Conservation (phyloP, 2,329 filamentous ascomycete species). For the Allantophomopsis cytisporea region DNA sequence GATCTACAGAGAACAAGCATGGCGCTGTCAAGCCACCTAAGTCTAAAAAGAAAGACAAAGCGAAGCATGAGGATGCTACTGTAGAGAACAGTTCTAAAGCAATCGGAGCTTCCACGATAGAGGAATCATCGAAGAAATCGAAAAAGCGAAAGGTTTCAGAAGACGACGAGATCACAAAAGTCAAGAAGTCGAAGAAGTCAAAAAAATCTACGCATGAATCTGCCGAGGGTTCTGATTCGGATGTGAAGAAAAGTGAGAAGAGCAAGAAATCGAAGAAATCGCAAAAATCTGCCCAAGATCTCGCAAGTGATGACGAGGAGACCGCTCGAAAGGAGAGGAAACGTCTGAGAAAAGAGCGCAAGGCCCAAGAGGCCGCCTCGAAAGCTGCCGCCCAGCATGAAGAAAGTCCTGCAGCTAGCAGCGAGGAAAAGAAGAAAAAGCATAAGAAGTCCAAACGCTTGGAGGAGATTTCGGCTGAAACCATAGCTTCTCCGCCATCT, state of each 20-base stretch:
- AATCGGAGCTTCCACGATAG: not conserved
- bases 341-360: constrained; percentile 3
- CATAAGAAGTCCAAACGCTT: too few species aligned
- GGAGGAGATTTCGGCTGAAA: too few species aligned
- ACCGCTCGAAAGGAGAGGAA: constrained; percentile 4
- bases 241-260: too few species aligned
- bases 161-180: not conserved
- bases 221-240: too few species aligned
- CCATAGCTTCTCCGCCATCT: not conserved
- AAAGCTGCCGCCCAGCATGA: not conserved
- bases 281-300: not conserved
- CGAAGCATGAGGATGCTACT: too few species aligned
- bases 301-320: constrained; percentile 4
- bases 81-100: too few species aligned
- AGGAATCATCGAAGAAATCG: constrained; percentile 2
- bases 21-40: too few species aligned
- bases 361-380: constrained; percentile 1
- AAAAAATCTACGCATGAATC: too few species aligned
- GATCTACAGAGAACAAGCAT: too few species aligned
- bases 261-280: not conserved
- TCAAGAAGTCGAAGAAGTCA: too few species aligned
- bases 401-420: not conserved
- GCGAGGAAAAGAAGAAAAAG: too few species aligned
- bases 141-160: constrained; percentile 1
- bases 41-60: too few species aligned